Percentiles rank a stretch among this genome's conserved stretches.
These are phyloP conservation scores for Peronosclerospora sorghi DNA, from an alignment of 352 stramenopile genomes.

Conservation along the genomic window DNA sequence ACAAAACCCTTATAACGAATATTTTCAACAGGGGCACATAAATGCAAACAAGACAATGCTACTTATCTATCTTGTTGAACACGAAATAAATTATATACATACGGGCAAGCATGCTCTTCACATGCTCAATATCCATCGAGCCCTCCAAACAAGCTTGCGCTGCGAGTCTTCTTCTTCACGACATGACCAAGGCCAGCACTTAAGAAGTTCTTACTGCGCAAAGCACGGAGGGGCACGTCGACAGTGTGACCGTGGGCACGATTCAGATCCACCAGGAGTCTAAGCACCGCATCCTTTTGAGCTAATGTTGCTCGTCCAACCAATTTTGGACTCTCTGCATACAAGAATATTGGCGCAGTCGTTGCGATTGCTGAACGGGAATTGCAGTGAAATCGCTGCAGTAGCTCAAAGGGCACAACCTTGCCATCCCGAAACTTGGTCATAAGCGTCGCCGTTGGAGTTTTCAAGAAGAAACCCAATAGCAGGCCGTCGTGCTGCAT, in stretches of 20 bases:
- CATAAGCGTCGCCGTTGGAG: slow-evolving; percentile 41
- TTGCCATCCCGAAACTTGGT: slow-evolving; percentile 31
- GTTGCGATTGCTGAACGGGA: slow-evolving; percentile 12
- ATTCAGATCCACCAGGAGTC: slow-evolving; percentile 48
- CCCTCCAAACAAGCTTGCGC: slow-evolving; percentile 17
- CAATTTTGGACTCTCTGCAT: slow-evolving; percentile 53
- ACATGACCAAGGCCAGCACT: slow-evolving; percentile 36
- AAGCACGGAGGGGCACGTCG: slow-evolving; percentile 49
- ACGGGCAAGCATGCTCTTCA: too few relatives aligned
- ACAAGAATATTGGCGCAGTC: slow-evolving; percentile 36
- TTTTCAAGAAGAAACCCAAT: slow-evolving; percentile 49
- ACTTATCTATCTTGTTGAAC: too few relatives aligned
- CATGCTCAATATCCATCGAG: slow-evolving; percentile 19
- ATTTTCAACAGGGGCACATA: too few relatives aligned
- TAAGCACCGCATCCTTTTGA: slow-evolving; percentile 43
- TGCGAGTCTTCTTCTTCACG: slow-evolving; percentile 35
- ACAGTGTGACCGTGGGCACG: slow-evolving; percentile 24
- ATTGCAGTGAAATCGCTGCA: slow-evolving; percentile 37
- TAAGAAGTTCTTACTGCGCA: slow-evolving; percentile 61
- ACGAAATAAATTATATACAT: too few relatives aligned
- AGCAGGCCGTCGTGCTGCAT: slow-evolving; percentile 53
- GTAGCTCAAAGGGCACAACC: slow-evolving; percentile 38
- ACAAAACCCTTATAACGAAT: too few relatives aligned
- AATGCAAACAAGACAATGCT: too few relatives aligned
- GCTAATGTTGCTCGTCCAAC: slow-evolving; percentile 26